Conservation (phyloP, 1,284 basidiomycete genomes). For the Marasmius fiardii region DNA sequence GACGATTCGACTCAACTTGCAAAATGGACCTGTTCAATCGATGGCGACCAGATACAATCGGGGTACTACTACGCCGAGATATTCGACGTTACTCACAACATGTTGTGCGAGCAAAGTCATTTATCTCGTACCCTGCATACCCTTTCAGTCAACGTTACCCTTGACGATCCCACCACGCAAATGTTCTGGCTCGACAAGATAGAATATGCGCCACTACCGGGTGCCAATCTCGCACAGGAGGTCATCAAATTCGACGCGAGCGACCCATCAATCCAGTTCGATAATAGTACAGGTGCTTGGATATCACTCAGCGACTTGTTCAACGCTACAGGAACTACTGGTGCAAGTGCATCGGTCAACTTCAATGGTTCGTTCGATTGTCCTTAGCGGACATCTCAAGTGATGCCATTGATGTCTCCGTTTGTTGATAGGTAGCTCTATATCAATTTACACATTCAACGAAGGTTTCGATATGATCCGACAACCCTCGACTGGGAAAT, state of each 20-base stretch:
- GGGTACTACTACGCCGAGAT: not conserved
- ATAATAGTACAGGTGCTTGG: not conserved
- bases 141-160: not conserved
- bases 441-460: not conserved
- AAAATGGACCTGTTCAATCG: not conserved
- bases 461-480: not conserved
- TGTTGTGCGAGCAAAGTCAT: not conserved
- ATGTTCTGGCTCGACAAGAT: slow-evolving; percentile 1
- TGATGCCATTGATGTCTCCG: too few relatives aligned
- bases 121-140: not conserved
- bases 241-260: not conserved
- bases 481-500: not conserved
- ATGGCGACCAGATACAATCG: not conserved
- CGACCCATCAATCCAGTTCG: not conserved
- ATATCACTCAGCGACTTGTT: not conserved
- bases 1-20: not conserved
- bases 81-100: not conserved
- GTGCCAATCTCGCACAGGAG: not conserved
- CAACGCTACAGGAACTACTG: not conserved
- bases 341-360: not conserved
- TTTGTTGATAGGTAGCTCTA: not conserved
- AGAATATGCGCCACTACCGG: not conserved
- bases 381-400: not conserved
- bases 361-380: not conserved
- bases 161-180: not conserved